Base-by-base conservation (phyloP, 495 filamentous ascomycete genomes). In the Podospora sp. region DNA sequence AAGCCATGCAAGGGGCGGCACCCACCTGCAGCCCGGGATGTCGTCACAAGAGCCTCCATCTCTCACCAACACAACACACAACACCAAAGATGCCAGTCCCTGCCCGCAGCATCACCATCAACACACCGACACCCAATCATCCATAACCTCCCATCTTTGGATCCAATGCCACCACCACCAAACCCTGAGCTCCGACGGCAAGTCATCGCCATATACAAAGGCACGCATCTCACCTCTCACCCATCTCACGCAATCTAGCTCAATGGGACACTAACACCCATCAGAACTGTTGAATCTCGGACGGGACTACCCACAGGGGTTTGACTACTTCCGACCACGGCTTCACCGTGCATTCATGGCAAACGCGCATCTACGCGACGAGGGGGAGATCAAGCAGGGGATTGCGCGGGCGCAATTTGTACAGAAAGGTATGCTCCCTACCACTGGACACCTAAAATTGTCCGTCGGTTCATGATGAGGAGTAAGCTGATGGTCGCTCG, bases 131-230 rank as follows among this genome's bases (percentile, higher is more conserved):
- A 58, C 8, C 18, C 53, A 20, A 16, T 49, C n/a, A 35, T 26
- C 27, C 8, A 24, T 3, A 12, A 56, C n/a, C 25, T 33, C 9
- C 6, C 16, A 18, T 27, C 6, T 6, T 59, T 40, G 18, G 68
- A 14, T 46, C 40, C 40, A 46, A 46, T 46, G 40, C 27, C 55
- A 40, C 69, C 69, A 2, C 65, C 72, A 6, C 73, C 80, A 5
- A 87, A 86, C 60, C 77, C 81, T 20, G 81, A 84, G 63, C 85
- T 97, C 6, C 87, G 93, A 56, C 82, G 85, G 59, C 88, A 96
- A 74, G 95, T 97, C 35, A 92, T 96, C 61, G 84, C 85, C 21
- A 87, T 97, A 60, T 99, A 99, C 83, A 97, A 97, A 88, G 91
- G 94, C 52, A 22, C 52, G 57, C 21, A 25, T 27, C 25, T 51